phyloP scores from a whole-genome alignment of 1,284 basidiomycete genomes.

The Ustilago hordei region DNA sequence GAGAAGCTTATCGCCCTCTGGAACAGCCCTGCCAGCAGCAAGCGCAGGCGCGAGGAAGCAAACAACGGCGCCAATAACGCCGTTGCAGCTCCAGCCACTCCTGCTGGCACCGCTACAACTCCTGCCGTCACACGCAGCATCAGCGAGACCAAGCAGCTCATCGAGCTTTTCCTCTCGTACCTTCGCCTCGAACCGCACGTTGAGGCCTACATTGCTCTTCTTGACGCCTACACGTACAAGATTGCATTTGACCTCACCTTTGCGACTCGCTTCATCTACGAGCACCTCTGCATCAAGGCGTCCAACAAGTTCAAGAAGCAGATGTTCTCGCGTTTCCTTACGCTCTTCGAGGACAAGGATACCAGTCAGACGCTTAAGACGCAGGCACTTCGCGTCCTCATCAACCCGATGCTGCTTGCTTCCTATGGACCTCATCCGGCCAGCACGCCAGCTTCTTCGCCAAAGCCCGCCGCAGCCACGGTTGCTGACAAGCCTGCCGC shows the following conservation, averaged over 20 bases:
- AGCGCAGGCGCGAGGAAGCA: constrained; percentile 57
- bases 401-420: constrained; percentile 88
- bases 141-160: constrained; percentile 81
- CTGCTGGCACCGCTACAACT: not conserved
- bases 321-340: constrained; percentile 85
- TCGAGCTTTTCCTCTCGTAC: constrained; percentile 71
- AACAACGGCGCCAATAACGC: constrained; percentile 46
- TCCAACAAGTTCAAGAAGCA: constrained; percentile 80
- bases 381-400: constrained; percentile 84
- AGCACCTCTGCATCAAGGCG: constrained; percentile 78
- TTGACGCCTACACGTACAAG: constrained; percentile 83
- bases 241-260: constrained; percentile 84
- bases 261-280: constrained; percentile 88
- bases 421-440: constrained; percentile 73
- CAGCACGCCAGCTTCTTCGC: constrained; percentile 29
- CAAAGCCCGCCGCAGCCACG: constrained; percentile 12
- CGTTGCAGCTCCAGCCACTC: constrained; percentile 22
- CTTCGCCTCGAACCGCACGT: constrained; percentile 79
- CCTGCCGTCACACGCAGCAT: constrained; percentile 19
- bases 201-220: constrained; percentile 88
- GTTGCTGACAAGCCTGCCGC: constrained; percentile 15
- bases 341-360: constrained; percentile 80
- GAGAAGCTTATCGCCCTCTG: constrained; percentile 69
- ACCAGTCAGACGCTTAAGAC: constrained; percentile 84
- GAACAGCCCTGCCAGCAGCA: constrained; percentile 59